Percentiles rank a stretch among this genome's conserved stretches.
phyloP scores from a whole-genome alignment of 2,329 filamentous ascomycete species.

The Cladosporium phlei region DNA sequence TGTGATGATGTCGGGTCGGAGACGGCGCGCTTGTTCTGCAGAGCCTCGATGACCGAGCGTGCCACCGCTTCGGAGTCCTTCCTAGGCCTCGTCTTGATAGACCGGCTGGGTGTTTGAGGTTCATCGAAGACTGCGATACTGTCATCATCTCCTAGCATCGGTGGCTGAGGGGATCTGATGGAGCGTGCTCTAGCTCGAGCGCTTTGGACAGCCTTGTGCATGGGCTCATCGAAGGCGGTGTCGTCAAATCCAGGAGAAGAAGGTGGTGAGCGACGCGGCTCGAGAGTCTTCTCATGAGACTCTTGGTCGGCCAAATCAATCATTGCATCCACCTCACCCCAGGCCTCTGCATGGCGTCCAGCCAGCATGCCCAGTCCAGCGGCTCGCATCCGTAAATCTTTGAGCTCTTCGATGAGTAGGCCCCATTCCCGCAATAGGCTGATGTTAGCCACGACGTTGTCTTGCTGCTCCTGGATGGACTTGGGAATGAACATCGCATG shows the following conservation, averaged over 20 bases:
- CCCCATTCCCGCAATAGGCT: slow-evolving; percentile 79
- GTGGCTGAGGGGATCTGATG: slow-evolving; percentile 3
- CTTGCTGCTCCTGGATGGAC: slow-evolving; percentile 75
- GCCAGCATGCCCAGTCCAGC: slow-evolving; percentile 61
- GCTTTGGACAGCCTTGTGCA: slow-evolving; percentile 15
- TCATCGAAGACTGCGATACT: neutral
- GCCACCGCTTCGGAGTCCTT: slow-evolving; percentile 56
- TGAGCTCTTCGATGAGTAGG: slow-evolving; percentile 75
- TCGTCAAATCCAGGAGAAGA: slow-evolving; percentile 56
- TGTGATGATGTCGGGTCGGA: slow-evolving; percentile 26
- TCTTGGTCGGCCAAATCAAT: slow-evolving; percentile 74
- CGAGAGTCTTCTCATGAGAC: slow-evolving; percentile 51
- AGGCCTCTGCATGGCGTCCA: slow-evolving; percentile 57
- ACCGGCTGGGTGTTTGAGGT: slow-evolving; percentile 4
- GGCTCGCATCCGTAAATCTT: slow-evolving; percentile 68
- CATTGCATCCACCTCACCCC: slow-evolving; percentile 80
- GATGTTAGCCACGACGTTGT: slow-evolving; percentile 76
- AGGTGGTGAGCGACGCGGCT: slow-evolving; percentile 49
- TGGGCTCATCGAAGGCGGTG: slow-evolving; percentile 52
- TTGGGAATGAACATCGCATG: slow-evolving; percentile 66
- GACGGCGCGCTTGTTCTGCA: slow-evolving; percentile 39
- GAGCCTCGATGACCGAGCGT: slow-evolving; percentile 57
- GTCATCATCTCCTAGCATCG: neutral
- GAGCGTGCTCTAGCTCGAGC: slow-evolving; percentile 9
- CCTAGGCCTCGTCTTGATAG: slow-evolving; percentile 41